These are phyloP conservation scores for Fusarium caatingaense DNA, from an alignment of 2,329 filamentous ascomycete species.

Conservation along the genomic window DNA sequence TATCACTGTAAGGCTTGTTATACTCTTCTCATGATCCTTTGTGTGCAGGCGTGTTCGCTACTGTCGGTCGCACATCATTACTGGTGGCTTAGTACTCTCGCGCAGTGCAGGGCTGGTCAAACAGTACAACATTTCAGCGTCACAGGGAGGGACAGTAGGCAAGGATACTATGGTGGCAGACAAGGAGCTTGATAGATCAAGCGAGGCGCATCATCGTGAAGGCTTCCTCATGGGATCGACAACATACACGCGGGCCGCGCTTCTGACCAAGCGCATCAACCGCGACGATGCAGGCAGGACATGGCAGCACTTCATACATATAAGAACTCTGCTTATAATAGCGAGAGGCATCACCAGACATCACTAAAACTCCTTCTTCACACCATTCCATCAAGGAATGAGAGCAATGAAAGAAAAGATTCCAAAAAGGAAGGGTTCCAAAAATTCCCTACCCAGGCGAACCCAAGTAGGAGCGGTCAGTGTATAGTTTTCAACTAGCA, in stretches of 20 bases:
- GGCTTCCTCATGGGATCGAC: background rate
- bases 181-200: too few species aligned
- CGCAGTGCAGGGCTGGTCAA: background rate
- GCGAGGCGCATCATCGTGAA: background rate
- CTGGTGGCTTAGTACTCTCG: background rate
- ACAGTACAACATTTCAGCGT: background rate
- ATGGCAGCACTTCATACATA: too few species aligned
- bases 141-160: too few species aligned
- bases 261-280: background rate
- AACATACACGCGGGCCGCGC: background rate
- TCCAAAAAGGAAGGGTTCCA: slow-evolving; percentile 58
- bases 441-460: slow-evolving; percentile 79
- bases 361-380: slow-evolving; percentile 53
- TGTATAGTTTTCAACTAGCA: slow-evolving; percentile 89
- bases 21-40: background rate
- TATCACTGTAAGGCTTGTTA: background rate
- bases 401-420: slow-evolving; percentile 57
- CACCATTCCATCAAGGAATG: slow-evolving; percentile 49
- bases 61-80: background rate
- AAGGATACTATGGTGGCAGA: background rate
- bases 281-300: too few species aligned
- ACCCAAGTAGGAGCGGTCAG: slow-evolving; percentile 76
- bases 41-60: background rate
- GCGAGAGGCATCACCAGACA: background rate
- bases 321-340: too few species aligned